Evolutionary conservation across 805 yeast species (phyloP).

Genomic region (Dipodascus albidus): DNA sequence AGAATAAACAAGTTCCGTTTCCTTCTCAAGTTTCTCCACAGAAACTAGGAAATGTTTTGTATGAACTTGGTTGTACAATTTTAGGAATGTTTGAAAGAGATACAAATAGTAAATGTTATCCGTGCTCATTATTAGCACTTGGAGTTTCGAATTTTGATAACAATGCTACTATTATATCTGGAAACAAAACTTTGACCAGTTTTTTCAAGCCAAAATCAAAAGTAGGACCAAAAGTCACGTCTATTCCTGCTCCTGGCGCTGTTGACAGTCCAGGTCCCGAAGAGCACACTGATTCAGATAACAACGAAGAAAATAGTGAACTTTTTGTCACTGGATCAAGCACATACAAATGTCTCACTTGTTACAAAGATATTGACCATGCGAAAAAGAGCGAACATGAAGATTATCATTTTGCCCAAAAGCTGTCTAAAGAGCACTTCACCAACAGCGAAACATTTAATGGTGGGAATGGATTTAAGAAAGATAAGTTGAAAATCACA

Average conservation of each 20-base stretch:
- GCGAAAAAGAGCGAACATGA: conserved; percentile 23
- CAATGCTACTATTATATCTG: neutral
- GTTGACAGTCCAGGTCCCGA: conserved; percentile 2
- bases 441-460: neutral
- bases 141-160: conserved; percentile 8
- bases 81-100: conserved; percentile 17
- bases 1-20: conserved; percentile 17
- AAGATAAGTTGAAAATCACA: neutral
- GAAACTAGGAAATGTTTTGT: conserved; percentile 24
- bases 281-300: conserved; percentile 5
- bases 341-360: conserved; percentile 19
- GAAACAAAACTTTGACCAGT: conserved; percentile 3
- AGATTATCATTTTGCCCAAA: conserved; percentile 31
- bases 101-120: conserved; percentile 16
- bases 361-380: conserved; percentile 14
- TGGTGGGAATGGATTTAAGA: neutral
- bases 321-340: conserved; percentile 9
- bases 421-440: conserved; percentile 15
- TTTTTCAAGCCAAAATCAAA: conserved; percentile 8
- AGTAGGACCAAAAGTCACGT: conserved; percentile 6
- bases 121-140: conserved; percentile 7
- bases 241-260: conserved; percentile 3
- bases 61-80: conserved; percentile 14
- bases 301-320: conserved; percentile 1
- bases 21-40: conserved; percentile 25